These are phyloP conservation scores for Chaetomium strumarium DNA, from an alignment of 2,329 filamentous ascomycete genomes.

Conservation along the genomic window DNA sequence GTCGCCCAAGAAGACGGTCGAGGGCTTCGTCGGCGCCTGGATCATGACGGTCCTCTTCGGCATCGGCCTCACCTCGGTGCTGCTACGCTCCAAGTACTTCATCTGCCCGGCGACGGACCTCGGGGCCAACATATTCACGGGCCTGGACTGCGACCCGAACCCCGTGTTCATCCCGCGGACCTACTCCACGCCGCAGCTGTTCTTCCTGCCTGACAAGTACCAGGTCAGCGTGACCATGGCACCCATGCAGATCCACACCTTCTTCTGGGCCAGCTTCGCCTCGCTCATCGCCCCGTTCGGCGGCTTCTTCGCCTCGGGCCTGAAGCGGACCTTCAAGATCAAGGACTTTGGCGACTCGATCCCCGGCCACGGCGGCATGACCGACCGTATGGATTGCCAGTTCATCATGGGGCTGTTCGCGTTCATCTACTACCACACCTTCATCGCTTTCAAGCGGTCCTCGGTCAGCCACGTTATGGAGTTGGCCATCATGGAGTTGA, in stretches of 20 bases:
- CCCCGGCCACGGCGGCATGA: constrained; percentile 95
- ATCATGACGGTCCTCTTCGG: constrained; percentile 88
- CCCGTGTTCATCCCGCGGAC: constrained; percentile 78
- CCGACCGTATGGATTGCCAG: constrained; percentile 98
- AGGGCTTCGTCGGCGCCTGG: constrained; percentile 96
- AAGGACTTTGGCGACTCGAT: constrained; percentile 99
- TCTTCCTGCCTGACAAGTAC: constrained; percentile 57
- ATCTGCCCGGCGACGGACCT: constrained; percentile 97
- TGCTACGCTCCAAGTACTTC: constrained; percentile 93
- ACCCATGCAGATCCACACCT: constrained; percentile 89
- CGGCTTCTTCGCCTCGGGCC: constrained; percentile 93
- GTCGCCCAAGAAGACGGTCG: constrained; percentile 97
- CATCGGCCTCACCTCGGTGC: constrained; percentile 70
- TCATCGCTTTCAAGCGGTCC: constrained; percentile 83
- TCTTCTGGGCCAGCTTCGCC: constrained; percentile 86
- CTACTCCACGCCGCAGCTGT: constrained; percentile 67
- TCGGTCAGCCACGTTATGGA: constrained; percentile 85
- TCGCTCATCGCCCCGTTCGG: constrained; percentile 96
- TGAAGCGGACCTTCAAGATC: constrained; percentile 99
- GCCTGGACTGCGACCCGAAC: constrained; percentile 83
- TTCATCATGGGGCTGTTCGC: constrained; percentile 99
- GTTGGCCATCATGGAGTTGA: constrained; percentile 82
- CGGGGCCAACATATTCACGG: constrained; percentile 86
- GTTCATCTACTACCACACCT: constrained; percentile 98
- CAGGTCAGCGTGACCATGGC: constrained; percentile 65